These are phyloP conservation scores for Coemansia sp. DNA, from an alignment of 192 early-diverging fungal species.

Conservation along the genomic window DNA sequence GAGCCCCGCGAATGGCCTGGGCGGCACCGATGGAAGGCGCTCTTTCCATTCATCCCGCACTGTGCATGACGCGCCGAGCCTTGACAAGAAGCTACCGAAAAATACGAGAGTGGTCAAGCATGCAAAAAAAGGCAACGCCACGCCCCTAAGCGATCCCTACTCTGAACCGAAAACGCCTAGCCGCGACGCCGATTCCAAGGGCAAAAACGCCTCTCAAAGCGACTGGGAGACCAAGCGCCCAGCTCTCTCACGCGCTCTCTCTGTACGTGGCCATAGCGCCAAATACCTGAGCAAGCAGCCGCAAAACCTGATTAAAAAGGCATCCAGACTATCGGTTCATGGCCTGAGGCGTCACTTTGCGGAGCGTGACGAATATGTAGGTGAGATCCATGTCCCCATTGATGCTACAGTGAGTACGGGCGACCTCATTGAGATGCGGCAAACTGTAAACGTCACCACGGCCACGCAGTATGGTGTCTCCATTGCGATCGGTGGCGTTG, in stretches of 20 bases:
- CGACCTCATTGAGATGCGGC: slow-evolving; percentile 43
- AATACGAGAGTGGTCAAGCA: not conserved
- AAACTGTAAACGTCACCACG: not conserved
- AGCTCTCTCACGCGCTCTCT: not conserved
- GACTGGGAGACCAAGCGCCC: not conserved
- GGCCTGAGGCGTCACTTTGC: slow-evolving; percentile 16
- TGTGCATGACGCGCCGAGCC: not conserved
- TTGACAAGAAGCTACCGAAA: not conserved
- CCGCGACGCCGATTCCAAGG: not conserved
- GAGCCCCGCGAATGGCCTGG: not conserved
- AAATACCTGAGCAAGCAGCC: not conserved
- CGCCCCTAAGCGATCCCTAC: not conserved
- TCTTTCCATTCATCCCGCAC: slow-evolving; percentile 23
- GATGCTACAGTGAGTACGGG: slow-evolving; percentile 31
- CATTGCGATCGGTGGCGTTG: slow-evolving; percentile 9
- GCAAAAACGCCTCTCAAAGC: not conserved
- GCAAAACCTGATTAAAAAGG: slow-evolving; percentile 11
- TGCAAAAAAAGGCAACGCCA: not conserved
- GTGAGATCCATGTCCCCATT: slow-evolving; percentile 28
- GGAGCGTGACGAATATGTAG: not conserved
- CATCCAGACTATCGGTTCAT: not conserved
- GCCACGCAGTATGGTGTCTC: not conserved
- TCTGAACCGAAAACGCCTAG: not conserved
- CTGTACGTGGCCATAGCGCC: not conserved
- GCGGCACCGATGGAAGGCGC: slow-evolving; percentile 10